These are phyloP conservation scores for Cutaneotrichosporon spelunceum DNA, from an alignment of 1,284 basidiomycete species.

Conservation along the genomic window DNA sequence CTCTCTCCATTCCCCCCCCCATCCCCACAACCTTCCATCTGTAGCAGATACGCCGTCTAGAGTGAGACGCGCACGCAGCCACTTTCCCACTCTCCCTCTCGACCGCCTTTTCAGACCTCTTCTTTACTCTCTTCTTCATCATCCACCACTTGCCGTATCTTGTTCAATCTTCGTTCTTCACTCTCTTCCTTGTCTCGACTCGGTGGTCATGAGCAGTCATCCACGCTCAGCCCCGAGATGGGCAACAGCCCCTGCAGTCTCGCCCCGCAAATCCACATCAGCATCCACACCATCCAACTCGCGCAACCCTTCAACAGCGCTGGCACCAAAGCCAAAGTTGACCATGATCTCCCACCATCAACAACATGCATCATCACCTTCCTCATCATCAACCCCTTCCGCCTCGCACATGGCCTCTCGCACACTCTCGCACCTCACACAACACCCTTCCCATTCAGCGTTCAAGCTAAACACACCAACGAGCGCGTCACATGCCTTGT, in stretches of 20 bases:
- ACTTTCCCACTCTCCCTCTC: not conserved
- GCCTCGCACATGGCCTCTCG: not conserved
- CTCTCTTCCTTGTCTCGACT: not conserved
- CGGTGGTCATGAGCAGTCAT: not conserved
- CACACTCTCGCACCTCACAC: not conserved
- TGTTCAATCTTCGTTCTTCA: not conserved
- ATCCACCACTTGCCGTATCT: not conserved
- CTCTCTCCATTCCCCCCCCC: too few species aligned
- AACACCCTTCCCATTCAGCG: too few species aligned
- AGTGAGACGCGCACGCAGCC: not conserved
- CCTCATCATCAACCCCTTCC: not conserved
- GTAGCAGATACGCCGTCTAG: too few species aligned
- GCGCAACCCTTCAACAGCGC: not conserved
- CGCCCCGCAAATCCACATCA: not conserved
- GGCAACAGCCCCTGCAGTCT: slow-evolving; percentile 5
- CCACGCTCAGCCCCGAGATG: slow-evolving; percentile 7
- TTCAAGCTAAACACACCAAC: not conserved
- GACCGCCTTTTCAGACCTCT: too few species aligned
- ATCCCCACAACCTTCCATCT: too few species aligned
- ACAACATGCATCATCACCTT: too few species aligned
- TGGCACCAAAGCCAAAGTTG: not conserved
- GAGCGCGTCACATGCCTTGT: not conserved
- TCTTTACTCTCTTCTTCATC: not conserved
- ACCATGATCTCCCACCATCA: not conserved
- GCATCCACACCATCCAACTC: not conserved